Evolutionary conservation across 75 land plant genomes (phyloP).

Genomic region (Cryptomeria japonica): DNA sequence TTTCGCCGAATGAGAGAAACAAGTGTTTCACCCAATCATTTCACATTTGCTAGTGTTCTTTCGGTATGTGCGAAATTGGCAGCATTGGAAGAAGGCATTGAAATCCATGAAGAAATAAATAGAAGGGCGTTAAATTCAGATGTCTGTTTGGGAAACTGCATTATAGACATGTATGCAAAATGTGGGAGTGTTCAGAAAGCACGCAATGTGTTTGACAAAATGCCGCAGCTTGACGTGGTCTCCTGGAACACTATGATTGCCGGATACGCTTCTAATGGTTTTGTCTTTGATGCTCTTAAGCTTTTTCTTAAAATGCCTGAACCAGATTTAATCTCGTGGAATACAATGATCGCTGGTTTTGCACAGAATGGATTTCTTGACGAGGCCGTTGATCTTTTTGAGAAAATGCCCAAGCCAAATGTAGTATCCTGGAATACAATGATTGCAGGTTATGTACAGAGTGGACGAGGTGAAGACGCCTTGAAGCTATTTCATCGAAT

Average conservation of each 20-base stretch:
- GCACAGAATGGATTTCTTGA: conserved; percentile 7
- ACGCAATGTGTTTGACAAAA: conserved; percentile 15
- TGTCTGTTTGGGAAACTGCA: conserved; percentile 10
- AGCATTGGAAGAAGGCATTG: conserved; percentile 18
- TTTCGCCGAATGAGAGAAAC: conserved; percentile 27
- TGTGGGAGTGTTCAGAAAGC: conserved; percentile 19
- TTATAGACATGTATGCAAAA: conserved; percentile 18
- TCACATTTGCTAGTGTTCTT: conserved; percentile 49
- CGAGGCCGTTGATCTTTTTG: conserved; percentile 4
- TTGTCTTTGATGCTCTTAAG: conserved; percentile 15
- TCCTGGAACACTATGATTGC: conserved; percentile 31
- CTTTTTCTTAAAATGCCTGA: conserved; percentile 17
- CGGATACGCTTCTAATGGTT: conserved; percentile 21
- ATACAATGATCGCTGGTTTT: conserved; percentile 6
- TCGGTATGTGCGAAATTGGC: conserved; percentile 47
- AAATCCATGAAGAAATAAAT: conserved; percentile 21
- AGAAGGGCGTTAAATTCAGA: neutral
- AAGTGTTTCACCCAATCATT: conserved; percentile 25
- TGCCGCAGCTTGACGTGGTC: conserved; percentile 14
- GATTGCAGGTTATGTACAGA: conserved; percentile 10
- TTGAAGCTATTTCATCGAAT: conserved; percentile 1
- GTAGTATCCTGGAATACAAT: conserved; percentile 16
- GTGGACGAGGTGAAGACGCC: conserved; percentile 12
- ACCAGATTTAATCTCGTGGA: neutral
- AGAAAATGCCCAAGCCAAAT: neutral